phyloP scores from a whole-genome alignment of 768 basidiomycete genomes.

The Tulasnella sp. region DNA sequence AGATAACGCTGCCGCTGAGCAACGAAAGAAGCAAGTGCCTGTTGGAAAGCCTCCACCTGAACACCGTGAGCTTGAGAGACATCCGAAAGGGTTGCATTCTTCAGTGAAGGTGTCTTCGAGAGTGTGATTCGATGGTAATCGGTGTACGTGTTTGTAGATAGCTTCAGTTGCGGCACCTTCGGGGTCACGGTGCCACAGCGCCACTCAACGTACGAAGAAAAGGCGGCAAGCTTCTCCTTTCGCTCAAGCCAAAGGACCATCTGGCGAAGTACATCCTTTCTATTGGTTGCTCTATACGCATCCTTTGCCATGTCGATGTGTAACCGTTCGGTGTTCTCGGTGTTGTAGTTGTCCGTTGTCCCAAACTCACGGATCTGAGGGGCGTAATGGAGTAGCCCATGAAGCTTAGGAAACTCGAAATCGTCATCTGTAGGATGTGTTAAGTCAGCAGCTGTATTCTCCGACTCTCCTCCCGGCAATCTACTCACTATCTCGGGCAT shows the following conservation, averaged over 20 bases:
- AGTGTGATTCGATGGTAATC: not conserved
- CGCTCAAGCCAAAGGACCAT: constrained; percentile 6
- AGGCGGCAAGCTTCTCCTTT: not conserved
- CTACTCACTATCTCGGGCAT: constrained; percentile 7
- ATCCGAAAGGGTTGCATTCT: not conserved
- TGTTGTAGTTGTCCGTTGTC: constrained; percentile 22
- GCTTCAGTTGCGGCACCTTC: not conserved
- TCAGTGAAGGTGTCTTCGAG: not conserved
- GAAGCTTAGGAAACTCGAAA: constrained; percentile 25
- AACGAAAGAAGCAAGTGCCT: not conserved
- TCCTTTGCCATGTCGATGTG: constrained; percentile 15
- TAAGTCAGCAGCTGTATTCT: not conserved
- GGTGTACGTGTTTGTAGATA: not conserved
- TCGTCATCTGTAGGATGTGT: not conserved
- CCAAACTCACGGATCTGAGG: constrained; percentile 17
- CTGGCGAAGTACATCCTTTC: not conserved
- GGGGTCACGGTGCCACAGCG: not conserved
- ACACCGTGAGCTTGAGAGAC: not conserved
- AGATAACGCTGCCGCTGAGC: not conserved
- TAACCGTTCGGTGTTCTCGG: constrained; percentile 22
- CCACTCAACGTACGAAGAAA: not conserved
- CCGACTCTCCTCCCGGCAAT: not conserved
- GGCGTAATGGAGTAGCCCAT: constrained; percentile 20
- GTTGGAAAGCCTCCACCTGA: not conserved
- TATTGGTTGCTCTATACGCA: constrained; percentile 4